Base-by-base conservation (phyloP, 345 rosid genomes). In the Linum lewisii region DNA sequence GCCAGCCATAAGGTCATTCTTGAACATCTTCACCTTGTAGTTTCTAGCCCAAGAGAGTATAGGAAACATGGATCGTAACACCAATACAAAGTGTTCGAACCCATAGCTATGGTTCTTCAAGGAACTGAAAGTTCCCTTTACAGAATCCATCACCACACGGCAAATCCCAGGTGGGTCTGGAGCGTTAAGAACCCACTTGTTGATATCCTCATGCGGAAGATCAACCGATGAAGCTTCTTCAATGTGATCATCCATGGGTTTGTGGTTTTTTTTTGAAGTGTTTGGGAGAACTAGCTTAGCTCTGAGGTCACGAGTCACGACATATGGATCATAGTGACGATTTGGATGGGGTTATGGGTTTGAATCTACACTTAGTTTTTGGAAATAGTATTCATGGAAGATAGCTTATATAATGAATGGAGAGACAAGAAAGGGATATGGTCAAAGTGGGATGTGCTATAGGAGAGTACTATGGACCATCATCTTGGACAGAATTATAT, bases 231-330 rank as follows among this genome's bases (percentile, higher is more conserved):
- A 63, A 53, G 62, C 67, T 24, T 56, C 38, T 11, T 64, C 71
- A 34, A 42, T 72, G 20, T 69, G 56, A 64, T 71, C 34, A 64
- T 72, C 78, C 89, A 78, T 70, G 54, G 72, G 70, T 62, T 69
- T 65, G 24, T 1, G 26, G 16, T 44, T 73, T 85, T 92, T n/a
- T n/a, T n/a, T n/a, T n/a, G 96, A 92, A 88, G 96, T 86, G 95
- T 79, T 91, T 83, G 93, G 93, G 86, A 63, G 83, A 91, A 91
- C 90, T n/a, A n/a, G n/a, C n/a, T n/a, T n/a, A n/a, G n/a, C n/a
- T n/a, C n/a, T n/a, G n/a, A n/a, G n/a, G n/a, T n/a, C n/a, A n/a
- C n/a, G n/a, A n/a, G 23, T 20, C 23, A 51, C 38, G 52, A 26
- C 44, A 58, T 51, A 34, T 34, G 38, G 7, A 34, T 34, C n/a